Percentiles rank a stretch among this genome's conserved stretches.
These are phyloP conservation scores for Nematodospora valgi DNA, from an alignment of 805 yeast species.

Conservation along the genomic window DNA sequence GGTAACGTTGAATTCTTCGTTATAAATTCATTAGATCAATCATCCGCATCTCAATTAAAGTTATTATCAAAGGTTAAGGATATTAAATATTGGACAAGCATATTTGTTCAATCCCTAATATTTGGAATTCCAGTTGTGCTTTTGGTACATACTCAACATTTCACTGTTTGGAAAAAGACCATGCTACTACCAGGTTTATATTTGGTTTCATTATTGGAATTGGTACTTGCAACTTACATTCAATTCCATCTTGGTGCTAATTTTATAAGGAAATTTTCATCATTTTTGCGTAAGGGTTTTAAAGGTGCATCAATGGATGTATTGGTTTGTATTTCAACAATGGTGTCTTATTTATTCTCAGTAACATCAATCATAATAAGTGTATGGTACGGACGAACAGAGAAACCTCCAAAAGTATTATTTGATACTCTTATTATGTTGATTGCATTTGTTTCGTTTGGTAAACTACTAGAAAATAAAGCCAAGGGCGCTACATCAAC, in stretches of 20 bases:
- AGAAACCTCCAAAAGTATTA: slow-evolving; percentile 59
- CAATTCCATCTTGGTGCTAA: slow-evolving; percentile 64
- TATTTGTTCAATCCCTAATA: slow-evolving; percentile 47
- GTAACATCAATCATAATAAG: slow-evolving; percentile 54
- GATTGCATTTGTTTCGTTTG: slow-evolving; percentile 77
- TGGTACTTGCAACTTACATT: slow-evolving; percentile 54
- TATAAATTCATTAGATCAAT: slow-evolving; percentile 49
- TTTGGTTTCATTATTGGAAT: slow-evolving; percentile 59
- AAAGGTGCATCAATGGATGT: slow-evolving; percentile 82
- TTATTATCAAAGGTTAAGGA: slow-evolving; percentile 69
- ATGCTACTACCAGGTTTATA: slow-evolving; percentile 58
- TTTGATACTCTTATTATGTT: slow-evolving; percentile 90
- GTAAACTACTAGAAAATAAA: slow-evolving; percentile 85
- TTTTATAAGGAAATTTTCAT: slow-evolving; percentile 63
- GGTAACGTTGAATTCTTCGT: slow-evolving; percentile 51
- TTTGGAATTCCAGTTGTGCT: slow-evolving; percentile 63
- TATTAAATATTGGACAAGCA: slow-evolving; percentile 64
- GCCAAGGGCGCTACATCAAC: slow-evolving; percentile 94
- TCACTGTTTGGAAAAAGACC: slow-evolving; percentile 26
- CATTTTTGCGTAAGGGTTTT: slow-evolving; percentile 62
- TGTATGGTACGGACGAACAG: slow-evolving; percentile 36
- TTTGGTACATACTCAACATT: slow-evolving; percentile 46
- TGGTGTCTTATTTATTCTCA: slow-evolving; percentile 75
- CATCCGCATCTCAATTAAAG: slow-evolving; percentile 60
- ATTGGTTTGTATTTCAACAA: slow-evolving; percentile 76